A percentile compares a stretch with the other conserved stretches of the same genome.
These are phyloP conservation scores for Psilocybe cubensis DNA, from an alignment of 768 basidiomycete genomes.

Conservation along the genomic window DNA sequence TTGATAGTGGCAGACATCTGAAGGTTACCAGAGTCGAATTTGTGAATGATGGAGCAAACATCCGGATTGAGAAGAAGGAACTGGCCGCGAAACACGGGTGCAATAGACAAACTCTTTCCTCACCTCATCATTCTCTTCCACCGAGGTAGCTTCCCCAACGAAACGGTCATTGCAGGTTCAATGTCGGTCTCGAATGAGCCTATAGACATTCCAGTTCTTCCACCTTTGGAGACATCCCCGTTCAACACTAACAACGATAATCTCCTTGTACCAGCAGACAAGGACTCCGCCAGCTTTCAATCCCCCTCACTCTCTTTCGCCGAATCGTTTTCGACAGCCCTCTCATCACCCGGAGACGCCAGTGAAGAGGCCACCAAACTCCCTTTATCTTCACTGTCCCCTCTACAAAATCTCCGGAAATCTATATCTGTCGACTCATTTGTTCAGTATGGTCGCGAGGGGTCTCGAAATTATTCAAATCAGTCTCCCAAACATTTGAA, in stretches of 20 bases:
- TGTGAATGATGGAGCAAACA: background rate
- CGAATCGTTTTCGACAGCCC: slow-evolving; percentile 47
- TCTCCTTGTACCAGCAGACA: slow-evolving; percentile 12
- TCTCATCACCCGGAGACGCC: slow-evolving; percentile 38
- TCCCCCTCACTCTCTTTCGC: slow-evolving; percentile 40
- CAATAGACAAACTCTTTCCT: background rate
- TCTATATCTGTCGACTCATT: slow-evolving; percentile 82
- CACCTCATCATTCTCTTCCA: slow-evolving; percentile 5
- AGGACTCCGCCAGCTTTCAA: slow-evolving; percentile 18
- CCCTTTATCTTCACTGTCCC: slow-evolving; percentile 30
- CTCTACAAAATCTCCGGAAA: slow-evolving; percentile 59
- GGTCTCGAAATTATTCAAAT: slow-evolving; percentile 39
- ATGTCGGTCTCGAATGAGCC: slow-evolving; percentile 25
- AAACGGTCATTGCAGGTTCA: background rate
- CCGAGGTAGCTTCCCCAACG: slow-evolving; percentile 3
- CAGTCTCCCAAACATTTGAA: slow-evolving; percentile 36
- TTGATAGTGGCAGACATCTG: slow-evolving; percentile 14
- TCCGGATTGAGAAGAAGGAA: background rate
- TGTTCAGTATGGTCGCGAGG: slow-evolving; percentile 46
- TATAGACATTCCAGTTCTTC: slow-evolving; percentile 23
- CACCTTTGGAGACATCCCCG: slow-evolving; percentile 28
- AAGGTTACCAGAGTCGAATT: background rate
- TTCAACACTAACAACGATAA: slow-evolving; percentile 9
- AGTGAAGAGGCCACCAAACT: slow-evolving; percentile 26
- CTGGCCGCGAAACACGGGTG: background rate